phyloP scores from a whole-genome alignment of 2,329 filamentous ascomycete species.

The Colletotrichum lindemuthianum region DNA sequence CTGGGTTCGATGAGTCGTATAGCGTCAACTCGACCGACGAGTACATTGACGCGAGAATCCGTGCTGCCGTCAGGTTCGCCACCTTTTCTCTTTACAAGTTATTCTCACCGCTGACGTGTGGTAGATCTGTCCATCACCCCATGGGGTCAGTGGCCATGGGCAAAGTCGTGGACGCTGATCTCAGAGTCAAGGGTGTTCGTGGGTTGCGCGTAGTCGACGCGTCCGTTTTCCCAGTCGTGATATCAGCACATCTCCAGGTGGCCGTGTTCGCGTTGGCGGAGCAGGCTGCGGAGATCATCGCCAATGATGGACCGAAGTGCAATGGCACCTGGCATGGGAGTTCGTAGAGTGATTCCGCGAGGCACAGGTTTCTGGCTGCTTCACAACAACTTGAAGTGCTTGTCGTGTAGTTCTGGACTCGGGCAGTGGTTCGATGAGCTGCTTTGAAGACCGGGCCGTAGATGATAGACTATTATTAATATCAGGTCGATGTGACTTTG shows the following conservation, averaged over 20 bases:
- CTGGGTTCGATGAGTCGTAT: slow-evolving; percentile 35
- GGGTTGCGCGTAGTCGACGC: slow-evolving; percentile 51
- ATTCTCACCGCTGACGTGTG: neutral
- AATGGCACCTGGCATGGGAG: neutral
- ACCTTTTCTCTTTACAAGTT: slow-evolving; percentile 20
- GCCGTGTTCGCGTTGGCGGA: slow-evolving; percentile 66
- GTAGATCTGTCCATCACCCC: slow-evolving; percentile 33
- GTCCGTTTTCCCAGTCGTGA: slow-evolving; percentile 47
- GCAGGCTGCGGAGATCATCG: slow-evolving; percentile 67
- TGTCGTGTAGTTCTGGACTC: no score
- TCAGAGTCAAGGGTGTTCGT: slow-evolving; percentile 48
- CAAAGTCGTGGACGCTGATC: slow-evolving; percentile 43
- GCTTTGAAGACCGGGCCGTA: no score
- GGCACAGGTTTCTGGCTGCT: no score
- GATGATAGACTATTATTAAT: no score
- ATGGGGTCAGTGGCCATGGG: slow-evolving; percentile 45
- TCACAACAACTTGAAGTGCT: no score
- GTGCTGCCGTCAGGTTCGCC: slow-evolving; percentile 28
- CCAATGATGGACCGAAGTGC: slow-evolving; percentile 16
- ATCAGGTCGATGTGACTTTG: no score
- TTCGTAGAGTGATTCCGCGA: no score
- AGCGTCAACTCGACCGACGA: slow-evolving; percentile 39
- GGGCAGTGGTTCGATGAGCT: no score
- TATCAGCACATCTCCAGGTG: slow-evolving; percentile 58
- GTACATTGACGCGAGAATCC: slow-evolving; percentile 42